Base-by-base conservation (phyloP, 106 monocot genomes). In the Cymbidium sinense region DNA sequence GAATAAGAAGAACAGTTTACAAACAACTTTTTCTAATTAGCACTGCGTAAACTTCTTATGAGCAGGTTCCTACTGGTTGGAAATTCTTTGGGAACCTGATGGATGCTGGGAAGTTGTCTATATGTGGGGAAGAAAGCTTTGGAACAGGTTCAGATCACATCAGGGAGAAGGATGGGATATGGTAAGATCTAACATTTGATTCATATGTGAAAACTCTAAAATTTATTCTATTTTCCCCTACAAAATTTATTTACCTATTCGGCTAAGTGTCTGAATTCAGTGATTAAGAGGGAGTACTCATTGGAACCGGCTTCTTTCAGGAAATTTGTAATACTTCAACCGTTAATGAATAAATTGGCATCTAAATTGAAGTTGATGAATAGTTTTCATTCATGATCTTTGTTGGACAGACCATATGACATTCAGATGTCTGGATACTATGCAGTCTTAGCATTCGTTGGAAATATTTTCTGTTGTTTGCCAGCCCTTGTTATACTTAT, bases 81-180 rank as follows among this genome's bases (percentile, higher is more conserved):
- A 99, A 99, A 81, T 99, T 99, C 82, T 99, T 99, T 81, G 99
- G 95, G 12, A 99, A 99, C 79, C 80, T 99, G 71, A 99, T 99
- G 99, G 99, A 99, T 85, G 86, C 86, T 69, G 99, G 95, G n/a
- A 99, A 83, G 72, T 84, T 99, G 61, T 99, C 99, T 43, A 88
- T 99, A 8, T 99, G 99, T 78, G 99, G 99, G 30, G 99, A 99
- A 80, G 99, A 99, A 91, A 99, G 99, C 83, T 99, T 99, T 82
- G 99, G 99, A 54, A 99, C 99, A 19, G 95, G 99, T 58, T 99
- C 99, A 21, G 99, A 99, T 86, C 99, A 99, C 79, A 95, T 99
- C 44, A 88, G 99, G n/a, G 99, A 99, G 86, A 99, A 99, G 86
- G 99, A 99, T 86, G 99, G 99, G 33, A 99, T 99, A 78, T 99